Percentiles rank a stretch among this genome's conserved stretches.
Evolutionary conservation across 106 monocot genomes (phyloP).

Genomic region (Triglochin maritima): DNA sequence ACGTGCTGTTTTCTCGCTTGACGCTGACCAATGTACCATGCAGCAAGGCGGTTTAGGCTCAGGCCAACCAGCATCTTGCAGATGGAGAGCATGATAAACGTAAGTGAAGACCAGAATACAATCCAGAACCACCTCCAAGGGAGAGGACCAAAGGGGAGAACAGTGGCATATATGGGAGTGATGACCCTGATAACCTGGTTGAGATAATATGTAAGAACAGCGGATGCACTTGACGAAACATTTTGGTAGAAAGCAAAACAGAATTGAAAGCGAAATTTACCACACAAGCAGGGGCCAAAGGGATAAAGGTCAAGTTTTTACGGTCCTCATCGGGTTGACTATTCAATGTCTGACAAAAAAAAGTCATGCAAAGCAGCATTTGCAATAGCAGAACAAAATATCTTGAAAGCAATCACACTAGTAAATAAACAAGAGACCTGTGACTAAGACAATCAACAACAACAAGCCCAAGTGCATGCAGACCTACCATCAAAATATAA

Average conservation of each 20-base stretch:
- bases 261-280: constrained; percentile 20
- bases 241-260: background rate
- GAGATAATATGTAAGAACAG: background rate
- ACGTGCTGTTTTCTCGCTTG: constrained; percentile 13
- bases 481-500: too few relatives aligned
- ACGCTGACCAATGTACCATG: constrained; percentile 16
- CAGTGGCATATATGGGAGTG: constrained; percentile 33
- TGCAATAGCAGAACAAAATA: background rate
- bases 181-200: constrained; percentile 75
- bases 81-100: constrained; percentile 16
- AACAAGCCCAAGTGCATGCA: too few relatives aligned
- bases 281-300: constrained; percentile 94
- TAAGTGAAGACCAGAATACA: constrained; percentile 11
- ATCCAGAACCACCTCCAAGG: constrained; percentile 19
- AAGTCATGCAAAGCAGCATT: too few relatives aligned
- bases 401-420: background rate
- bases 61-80: constrained; percentile 18
- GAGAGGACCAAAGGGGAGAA: constrained; percentile 17
- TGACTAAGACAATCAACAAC: too few relatives aligned
- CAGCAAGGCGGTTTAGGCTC: constrained; percentile 11
- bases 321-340: constrained; percentile 55
- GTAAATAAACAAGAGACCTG: background rate
- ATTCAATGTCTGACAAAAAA: constrained; percentile 53
- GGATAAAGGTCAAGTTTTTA: constrained; percentile 78
- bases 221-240: background rate